Percentiles rank a stretch among this genome's conserved stretches.
Evolutionary conservation across 1,284 basidiomycete genomes (phyloP).

Genomic region (Rhodotorula sp.): DNA sequence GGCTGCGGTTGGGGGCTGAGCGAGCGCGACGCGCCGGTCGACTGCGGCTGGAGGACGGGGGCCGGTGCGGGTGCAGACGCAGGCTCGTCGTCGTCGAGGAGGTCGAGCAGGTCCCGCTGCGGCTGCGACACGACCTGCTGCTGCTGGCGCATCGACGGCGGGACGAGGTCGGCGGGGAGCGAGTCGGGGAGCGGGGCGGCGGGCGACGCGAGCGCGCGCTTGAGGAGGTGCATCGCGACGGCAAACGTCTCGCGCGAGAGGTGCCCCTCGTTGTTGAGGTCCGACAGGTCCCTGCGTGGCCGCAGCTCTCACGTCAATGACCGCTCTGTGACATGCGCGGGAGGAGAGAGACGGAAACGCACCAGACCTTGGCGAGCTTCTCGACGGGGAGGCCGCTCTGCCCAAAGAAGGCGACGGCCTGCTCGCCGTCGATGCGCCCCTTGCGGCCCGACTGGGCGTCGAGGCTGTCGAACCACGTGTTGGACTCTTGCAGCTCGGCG

Average conservation of each 20-base stretch:
- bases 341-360: slow-evolving; percentile 46
- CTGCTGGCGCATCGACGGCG: slow-evolving; percentile 64
- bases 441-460: slow-evolving; percentile 64
- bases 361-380: slow-evolving; percentile 89
- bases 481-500: slow-evolving; percentile 75
- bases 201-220: slow-evolving; percentile 63
- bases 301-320: not conserved
- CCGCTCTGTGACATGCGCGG: not conserved
- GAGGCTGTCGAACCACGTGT: slow-evolving; percentile 79
- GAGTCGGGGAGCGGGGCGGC: slow-evolving; percentile 64
- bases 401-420: slow-evolving; percentile 94
- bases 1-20: not conserved
- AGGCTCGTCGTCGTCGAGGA: slow-evolving; percentile 64
- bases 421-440: slow-evolving; percentile 87
- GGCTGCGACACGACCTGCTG: slow-evolving; percentile 31
- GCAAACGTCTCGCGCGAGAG: slow-evolving; percentile 93
- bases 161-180: slow-evolving; percentile 66
- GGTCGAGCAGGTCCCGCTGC: slow-evolving; percentile 53
- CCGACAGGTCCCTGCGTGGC: slow-evolving; percentile 81
- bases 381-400: slow-evolving; percentile 85
- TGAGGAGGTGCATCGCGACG: slow-evolving; percentile 93
- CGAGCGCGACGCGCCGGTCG: slow-evolving; percentile 23
- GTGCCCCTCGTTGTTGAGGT: slow-evolving; percentile 83
- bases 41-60: slow-evolving; percentile 41
- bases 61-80: slow-evolving; percentile 58